Evolutionary conservation across 495 filamentous ascomycete species (phyloP).

Genomic region (Xylona heveae): DNA sequence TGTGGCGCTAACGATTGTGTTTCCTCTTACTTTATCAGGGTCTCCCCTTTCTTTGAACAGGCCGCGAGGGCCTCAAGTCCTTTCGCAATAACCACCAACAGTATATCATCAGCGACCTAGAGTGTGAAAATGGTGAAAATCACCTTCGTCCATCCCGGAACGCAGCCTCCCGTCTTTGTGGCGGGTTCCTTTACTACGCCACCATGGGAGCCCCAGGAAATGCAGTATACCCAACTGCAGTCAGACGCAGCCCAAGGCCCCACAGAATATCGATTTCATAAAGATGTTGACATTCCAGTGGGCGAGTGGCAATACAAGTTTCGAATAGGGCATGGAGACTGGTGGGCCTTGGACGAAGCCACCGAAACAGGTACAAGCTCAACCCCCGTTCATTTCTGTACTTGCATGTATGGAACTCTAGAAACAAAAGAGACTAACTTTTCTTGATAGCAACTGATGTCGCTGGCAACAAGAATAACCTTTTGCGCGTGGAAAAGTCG

Average conservation of each 20-base stretch:
- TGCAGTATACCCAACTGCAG: constrained; percentile 20
- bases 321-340: constrained; percentile 35
- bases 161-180: constrained; percentile 38
- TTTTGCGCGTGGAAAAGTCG: constrained; percentile 19
- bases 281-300: constrained; percentile 7
- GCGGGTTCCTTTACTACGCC: constrained; percentile 43
- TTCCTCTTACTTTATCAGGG: too few species aligned
- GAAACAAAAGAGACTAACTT: constrained; percentile 4
- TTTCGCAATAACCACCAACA: too few species aligned
- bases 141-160: constrained; percentile 31
- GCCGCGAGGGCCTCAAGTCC: too few species aligned
- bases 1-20: too few species aligned
- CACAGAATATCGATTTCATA: constrained; percentile 16
- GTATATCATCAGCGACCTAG: too few species aligned
- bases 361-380: constrained; percentile 27
- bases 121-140: too few species aligned
- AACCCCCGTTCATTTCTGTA: background rate
- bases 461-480: constrained; percentile 35
- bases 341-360: constrained; percentile 41
- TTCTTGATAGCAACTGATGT: constrained; percentile 24
- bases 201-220: constrained; percentile 39
- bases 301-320: constrained; percentile 50
- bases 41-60: too few species aligned
- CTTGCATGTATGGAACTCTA: background rate
- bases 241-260: constrained; percentile 13